A percentile compares a stretch with the other conserved stretches of the same genome.
These are phyloP conservation scores for Parathielavia appendiculata DNA, from an alignment of 495 filamentous ascomycete species.

Conservation along the genomic window DNA sequence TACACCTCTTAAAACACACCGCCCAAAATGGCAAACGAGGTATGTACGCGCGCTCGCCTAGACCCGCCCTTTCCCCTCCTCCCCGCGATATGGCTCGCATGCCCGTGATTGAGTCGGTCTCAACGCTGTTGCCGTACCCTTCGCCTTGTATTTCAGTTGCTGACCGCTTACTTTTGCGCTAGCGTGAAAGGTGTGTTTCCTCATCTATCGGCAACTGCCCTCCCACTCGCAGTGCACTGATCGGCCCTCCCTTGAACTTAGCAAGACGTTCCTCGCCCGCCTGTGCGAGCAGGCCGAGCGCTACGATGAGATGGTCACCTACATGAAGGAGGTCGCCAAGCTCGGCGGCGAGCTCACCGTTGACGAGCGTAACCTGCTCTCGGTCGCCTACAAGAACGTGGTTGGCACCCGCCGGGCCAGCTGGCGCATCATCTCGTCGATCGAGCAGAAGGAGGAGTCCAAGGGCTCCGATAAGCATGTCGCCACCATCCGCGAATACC, in stretches of 20 bases:
- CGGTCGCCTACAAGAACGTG: slow-evolving; percentile 99
- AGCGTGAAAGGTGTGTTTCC: slow-evolving; percentile 78
- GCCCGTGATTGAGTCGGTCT: slow-evolving; percentile 24
- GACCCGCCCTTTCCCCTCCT: slow-evolving; percentile 30
- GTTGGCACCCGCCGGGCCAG: slow-evolving; percentile 97
- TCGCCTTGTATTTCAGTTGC: slow-evolving; percentile 21
- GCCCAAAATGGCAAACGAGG: slow-evolving; percentile 61
- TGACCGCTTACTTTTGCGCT: slow-evolving; percentile 36
- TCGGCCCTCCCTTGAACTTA: slow-evolving; percentile 38
- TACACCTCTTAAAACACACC: slow-evolving; percentile 9
- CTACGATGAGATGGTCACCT: slow-evolving; percentile 99
- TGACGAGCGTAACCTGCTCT: slow-evolving; percentile 98
- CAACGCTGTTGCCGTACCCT: slow-evolving; percentile 8
- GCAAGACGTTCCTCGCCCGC: slow-evolving; percentile 99
- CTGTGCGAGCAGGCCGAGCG: slow-evolving; percentile 99
- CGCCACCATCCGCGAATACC: slow-evolving; percentile 91
- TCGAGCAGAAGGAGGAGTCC: slow-evolving; percentile 99
- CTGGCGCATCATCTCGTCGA: slow-evolving; percentile 99
- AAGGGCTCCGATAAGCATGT: slow-evolving; percentile 99
- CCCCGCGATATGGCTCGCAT: slow-evolving; percentile 27
- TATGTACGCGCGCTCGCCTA: slow-evolving; percentile 43
- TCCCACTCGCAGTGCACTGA: slow-evolving; percentile 23
- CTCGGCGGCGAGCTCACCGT: slow-evolving; percentile 93
- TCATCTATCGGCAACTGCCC: not conserved
- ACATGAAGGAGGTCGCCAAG: slow-evolving; percentile 99